Percentiles rank a stretch among this genome's conserved stretches.
Conservation (phyloP, 2,329 filamentous ascomycete genomes). For the Pseudophaeomoniella oleicola region DNA sequence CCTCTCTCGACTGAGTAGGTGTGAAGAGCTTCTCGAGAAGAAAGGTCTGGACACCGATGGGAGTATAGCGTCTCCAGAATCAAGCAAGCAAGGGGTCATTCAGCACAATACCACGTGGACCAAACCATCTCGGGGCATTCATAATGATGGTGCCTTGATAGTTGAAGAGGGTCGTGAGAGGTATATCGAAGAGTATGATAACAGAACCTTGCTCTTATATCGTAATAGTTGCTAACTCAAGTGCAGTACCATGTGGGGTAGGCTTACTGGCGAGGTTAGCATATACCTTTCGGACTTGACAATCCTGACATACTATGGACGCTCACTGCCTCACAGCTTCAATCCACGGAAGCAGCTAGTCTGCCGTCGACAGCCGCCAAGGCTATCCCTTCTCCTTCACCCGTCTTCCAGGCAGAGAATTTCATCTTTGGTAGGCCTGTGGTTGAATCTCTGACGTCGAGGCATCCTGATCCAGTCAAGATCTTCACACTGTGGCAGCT, state of each 20-base stretch:
- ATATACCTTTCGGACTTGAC: too few species aligned
- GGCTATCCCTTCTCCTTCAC: neutral
- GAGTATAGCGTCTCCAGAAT: neutral
- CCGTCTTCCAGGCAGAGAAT: neutral
- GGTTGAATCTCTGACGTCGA: neutral
- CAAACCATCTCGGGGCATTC: neutral
- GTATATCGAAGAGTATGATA: too few species aligned
- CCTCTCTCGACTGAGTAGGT: neutral
- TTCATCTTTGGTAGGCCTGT: neutral
- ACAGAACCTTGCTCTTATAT: too few species aligned
- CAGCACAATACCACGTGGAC: too few species aligned
- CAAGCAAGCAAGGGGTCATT: too few species aligned
- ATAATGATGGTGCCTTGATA: neutral
- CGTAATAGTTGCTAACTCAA: too few species aligned
- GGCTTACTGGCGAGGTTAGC: neutral
- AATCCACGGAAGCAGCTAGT: neutral
- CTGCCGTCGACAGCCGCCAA: too few species aligned
- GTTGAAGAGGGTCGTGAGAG: neutral
- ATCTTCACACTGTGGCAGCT: conserved; percentile 38
- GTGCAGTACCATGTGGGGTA: too few species aligned
- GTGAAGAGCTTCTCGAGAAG: neutral
- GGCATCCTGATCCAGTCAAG: conserved; percentile 27
- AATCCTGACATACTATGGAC: neutral
- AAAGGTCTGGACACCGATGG: neutral
- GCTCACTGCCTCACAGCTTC: neutral